Conservation (phyloP, 1,139 yeast genomes). For the Yamadazyma epiphylla region DNA sequence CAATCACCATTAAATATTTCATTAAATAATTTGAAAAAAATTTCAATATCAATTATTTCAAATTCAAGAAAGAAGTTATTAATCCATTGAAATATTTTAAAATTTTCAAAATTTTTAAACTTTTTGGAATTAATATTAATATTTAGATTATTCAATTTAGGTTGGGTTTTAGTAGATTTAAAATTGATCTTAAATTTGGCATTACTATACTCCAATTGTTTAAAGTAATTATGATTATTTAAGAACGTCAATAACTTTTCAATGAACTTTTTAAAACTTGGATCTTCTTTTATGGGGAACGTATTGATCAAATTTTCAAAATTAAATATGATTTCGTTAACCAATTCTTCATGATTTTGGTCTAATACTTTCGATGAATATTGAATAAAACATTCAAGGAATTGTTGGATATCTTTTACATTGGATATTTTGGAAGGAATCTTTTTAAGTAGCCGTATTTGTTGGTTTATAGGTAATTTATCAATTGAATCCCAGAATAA, state of each 20-base stretch:
- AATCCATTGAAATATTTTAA: constrained; percentile 32
- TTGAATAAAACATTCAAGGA: constrained; percentile 6
- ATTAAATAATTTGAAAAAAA: constrained; percentile 12
- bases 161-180: constrained; percentile 3
- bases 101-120: constrained; percentile 9
- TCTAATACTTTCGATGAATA: constrained; percentile 9
- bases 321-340: constrained; percentile 13
- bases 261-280: constrained; percentile 9
- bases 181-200: constrained; percentile 8
- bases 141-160: constrained; percentile 10
- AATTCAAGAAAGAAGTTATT: constrained; percentile 23
- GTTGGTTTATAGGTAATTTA: constrained; percentile 12
- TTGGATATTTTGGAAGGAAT: constrained; percentile 4
- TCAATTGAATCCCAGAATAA: constrained; percentile 11
- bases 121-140: constrained; percentile 11
- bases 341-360: constrained; percentile 10
- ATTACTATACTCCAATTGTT: constrained; percentile 14
- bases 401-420: constrained; percentile 6
- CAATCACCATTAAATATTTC: constrained; percentile 17
- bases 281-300: constrained; percentile 6
- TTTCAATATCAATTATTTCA: constrained; percentile 17
- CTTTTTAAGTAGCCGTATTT: constrained; percentile 9
- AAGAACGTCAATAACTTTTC: constrained; percentile 8
- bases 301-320: constrained; percentile 11
- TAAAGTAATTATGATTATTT: constrained; percentile 7